Evolutionary conservation across 441 rosid genomes (phyloP), one percentile per base, ranked within the genome.

Genomic region (Bruguiera hainesii): DNA sequence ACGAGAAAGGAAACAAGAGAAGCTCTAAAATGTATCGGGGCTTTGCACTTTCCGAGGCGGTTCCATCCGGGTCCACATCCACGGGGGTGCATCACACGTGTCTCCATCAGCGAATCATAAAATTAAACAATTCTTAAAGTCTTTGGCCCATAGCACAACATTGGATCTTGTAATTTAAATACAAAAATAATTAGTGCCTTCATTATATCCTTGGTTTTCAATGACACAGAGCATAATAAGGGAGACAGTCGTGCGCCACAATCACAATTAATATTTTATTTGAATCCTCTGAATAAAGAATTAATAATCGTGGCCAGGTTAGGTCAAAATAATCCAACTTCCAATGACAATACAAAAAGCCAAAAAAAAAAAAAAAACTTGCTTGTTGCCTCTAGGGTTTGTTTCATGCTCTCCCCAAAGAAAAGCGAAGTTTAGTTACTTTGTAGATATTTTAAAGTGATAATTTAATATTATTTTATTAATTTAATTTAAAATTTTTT

Each of bases 321-420:
- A 80, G 78, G 79, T 80, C 72, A 71, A 80, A 77, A 64, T 67
- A 74, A 79, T 74, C 64, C 78, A 63, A 71, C 30, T 71, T 58
- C 57, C 65, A 61, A 70, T 30, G 10, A 37, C 13, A 35, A 35
- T 35, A 35, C 13, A 9, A 35, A 35, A 35, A 3, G 5, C 33
- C 33, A 8, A 35, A 9, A 35, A 35, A 35, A 6, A 31, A 31
- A 29, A 29, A 29, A 29, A 31, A 31, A 31, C 8, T 31, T 31
- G 35, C 35, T 1, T 8, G 42, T 35, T 35, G 42, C 3, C 42
- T 8, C 8, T 35, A 35, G 42, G 13, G 42, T 35, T 9, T 8
- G 42, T 35, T 35, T 10, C 46, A 37, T 10, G 15, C 10, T 9
- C 46, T 37, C 10, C 2, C 15, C 2, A 37, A 37, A 2, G 11